Evolutionary conservation across 2,329 filamentous ascomycete genomes (phyloP).

Genomic region (Trichoderma harzianum): DNA sequence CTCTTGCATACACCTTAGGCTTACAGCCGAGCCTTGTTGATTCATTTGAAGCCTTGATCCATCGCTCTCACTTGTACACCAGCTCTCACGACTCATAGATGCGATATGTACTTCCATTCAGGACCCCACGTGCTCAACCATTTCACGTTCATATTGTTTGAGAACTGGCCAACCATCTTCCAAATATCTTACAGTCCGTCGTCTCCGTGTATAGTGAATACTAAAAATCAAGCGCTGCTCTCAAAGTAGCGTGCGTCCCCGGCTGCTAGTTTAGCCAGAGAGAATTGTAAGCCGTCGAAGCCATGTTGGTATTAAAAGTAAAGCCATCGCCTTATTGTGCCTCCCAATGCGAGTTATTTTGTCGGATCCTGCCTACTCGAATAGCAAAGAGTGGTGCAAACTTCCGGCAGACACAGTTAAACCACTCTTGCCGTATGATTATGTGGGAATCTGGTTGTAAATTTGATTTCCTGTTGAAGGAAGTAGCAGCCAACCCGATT

Average conservation of each 20-base stretch:
- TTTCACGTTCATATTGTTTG: neutral
- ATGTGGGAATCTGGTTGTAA: neutral
- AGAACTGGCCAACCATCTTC: neutral
- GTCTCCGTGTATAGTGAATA: neutral
- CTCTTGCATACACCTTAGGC: neutral
- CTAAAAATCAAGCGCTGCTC: neutral
- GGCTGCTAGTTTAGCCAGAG: neutral
- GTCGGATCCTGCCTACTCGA: neutral
- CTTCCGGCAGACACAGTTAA: neutral
- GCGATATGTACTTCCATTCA: neutral
- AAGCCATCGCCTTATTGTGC: neutral
- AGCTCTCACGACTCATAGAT: neutral
- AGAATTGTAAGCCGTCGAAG: neutral
- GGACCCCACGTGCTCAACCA: neutral
- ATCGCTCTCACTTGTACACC: too few species aligned
- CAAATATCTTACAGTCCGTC: conserved; percentile 4
- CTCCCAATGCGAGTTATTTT: neutral
- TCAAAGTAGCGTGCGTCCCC: neutral
- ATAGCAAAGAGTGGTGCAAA: neutral
- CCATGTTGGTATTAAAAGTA: neutral
- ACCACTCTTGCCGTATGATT: neutral
- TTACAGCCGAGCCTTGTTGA: neutral
- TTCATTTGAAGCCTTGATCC: neutral
- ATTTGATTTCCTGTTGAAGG: neutral
- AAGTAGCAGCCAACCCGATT: neutral